These are phyloP conservation scores for Scedosporium boydii DNA, from an alignment of 2,329 filamentous ascomycete species.

Conservation along the genomic window DNA sequence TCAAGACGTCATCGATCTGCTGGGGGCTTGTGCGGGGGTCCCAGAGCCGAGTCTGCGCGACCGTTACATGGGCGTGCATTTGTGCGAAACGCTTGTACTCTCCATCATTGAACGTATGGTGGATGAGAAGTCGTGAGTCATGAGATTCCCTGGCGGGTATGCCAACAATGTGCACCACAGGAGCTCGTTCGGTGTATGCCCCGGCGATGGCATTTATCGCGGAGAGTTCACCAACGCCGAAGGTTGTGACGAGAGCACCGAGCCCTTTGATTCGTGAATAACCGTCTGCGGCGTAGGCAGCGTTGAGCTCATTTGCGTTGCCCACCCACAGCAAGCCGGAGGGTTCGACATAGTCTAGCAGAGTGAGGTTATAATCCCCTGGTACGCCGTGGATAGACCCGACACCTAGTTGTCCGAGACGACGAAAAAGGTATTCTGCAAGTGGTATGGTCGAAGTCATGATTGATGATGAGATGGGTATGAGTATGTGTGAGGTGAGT, in stretches of 20 bases:
- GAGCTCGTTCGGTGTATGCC: slow-evolving; percentile 63
- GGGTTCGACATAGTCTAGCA: slow-evolving; percentile 55
- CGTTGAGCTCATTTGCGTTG: slow-evolving; percentile 66
- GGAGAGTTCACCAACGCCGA: slow-evolving; percentile 66
- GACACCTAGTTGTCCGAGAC: slow-evolving; percentile 55
- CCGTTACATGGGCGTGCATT: slow-evolving; percentile 67
- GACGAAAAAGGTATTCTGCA: slow-evolving; percentile 58
- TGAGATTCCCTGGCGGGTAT: slow-evolving; percentile 39
- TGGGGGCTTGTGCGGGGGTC: slow-evolving; percentile 59
- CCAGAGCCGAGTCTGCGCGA: slow-evolving; percentile 60
- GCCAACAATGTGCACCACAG: slow-evolving; percentile 60
- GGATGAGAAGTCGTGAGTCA: slow-evolving; percentile 38
- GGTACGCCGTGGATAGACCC: slow-evolving; percentile 58
- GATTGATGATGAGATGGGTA: no score
- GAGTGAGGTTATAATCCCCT: slow-evolving; percentile 63
- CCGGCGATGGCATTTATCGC: slow-evolving; percentile 66
- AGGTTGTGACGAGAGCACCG: slow-evolving; percentile 62
- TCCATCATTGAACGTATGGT: slow-evolving; percentile 67
- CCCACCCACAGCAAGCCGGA: slow-evolving; percentile 54
- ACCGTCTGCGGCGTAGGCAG: slow-evolving; percentile 71
- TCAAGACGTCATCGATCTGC: slow-evolving; percentile 69
- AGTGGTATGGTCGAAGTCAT: slow-evolving; percentile 28
- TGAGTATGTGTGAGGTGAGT: no score
- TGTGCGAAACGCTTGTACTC: slow-evolving; percentile 76
- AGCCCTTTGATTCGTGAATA: slow-evolving; percentile 67